Evolutionary conservation across 805 yeast genomes (phyloP), one percentile per base, ranked within the genome.

Genomic region (Clavispora phyllophila): DNA sequence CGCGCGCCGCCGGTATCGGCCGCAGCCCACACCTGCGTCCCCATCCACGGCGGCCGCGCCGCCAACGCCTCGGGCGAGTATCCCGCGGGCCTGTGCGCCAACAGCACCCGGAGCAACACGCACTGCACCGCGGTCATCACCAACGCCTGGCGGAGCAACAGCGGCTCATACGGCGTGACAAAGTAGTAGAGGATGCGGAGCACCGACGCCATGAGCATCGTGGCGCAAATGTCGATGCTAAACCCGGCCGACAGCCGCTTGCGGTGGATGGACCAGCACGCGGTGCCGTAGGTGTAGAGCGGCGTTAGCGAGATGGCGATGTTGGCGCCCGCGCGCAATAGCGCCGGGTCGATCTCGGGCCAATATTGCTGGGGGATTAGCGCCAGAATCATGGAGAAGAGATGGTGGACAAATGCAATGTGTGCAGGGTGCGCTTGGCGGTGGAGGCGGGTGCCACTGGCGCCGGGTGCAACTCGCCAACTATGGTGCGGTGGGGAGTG

Each of bases 161-260:
- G 78, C n/a, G 76, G 61, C 59, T 89, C 96, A 58, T 82, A 89
- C 0, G 96, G 96, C 36, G 82, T 76, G 39, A 87, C 81, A 47
- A 84, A 61, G 66, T 84, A 90, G 66, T 87, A 89, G 43, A 80
- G 78, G 22, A 89, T 81, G 50, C 95, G 71, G 36, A 88, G 64
- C 5, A 81, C 76, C 33, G 88, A 76, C 1, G 96, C 82, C 49
- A 87, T 71, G 47, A 89, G 60, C 96, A 90, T 88, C 6, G 96
- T 87, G 6, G 88, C 90, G 63, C 96, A 90, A 9, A 90, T 86
- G 62, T 90, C 97, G n/a, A 88, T 70, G 5, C 95, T 84, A 57
- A 89, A 88, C 18, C 96, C 97, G 18, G 77, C 70, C 1, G 91
- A 76, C 0, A 89, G 75, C 57, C 81, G 68, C 26, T 77, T 74